Base-by-base conservation (phyloP, 2,329 filamentous ascomycete species). In the Chalara sp. region DNA sequence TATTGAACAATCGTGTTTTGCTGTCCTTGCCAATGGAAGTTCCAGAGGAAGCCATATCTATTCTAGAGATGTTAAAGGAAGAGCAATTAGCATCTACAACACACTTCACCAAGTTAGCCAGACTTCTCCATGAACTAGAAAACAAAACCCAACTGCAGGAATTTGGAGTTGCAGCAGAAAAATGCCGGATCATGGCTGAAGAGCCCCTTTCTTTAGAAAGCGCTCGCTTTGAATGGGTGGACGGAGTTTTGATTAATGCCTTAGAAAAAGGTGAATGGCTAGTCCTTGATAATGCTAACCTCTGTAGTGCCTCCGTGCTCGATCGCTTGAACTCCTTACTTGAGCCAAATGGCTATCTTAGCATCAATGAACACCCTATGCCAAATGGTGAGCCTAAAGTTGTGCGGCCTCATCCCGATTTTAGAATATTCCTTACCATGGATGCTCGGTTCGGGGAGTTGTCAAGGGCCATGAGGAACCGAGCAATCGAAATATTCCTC, bases 401-500 rank as follows among this genome's bases (percentile, higher is more conserved):
- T 35, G 80, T 99, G 46, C 80, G 71, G 50, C 91, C 93, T 11
- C 91, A 97, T 70, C 78, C 86, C 0, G 80, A 89, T 54, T 99
- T 99, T 69, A 80, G 92, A 51, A 83, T 99, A 21, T 97, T 99
- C 68, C 73, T 99, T 65, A 97, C 92, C 0, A 87, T 95, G 73
- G 92, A 99, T 66, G 84, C 93, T 44, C 82, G 85, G 46, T 88
- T 96, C 66, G 95, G 93, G 13, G 93, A 99, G 67, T 75, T 99
- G 6, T 99, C 93, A 4, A 80, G 93, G 56, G 93, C 93, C 1
- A 99, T 99, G 93, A 79, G 95, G 51, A 99, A 99, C 68, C 82
- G 93, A 66, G 90, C 90, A 46, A 78, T 96, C 30, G 95, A 99
- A 68, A 86, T 99, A 7, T 93, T 84, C 62, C 74, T 99, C 44